Base-by-base conservation (phyloP, 1,284 basidiomycete genomes). In the Trichosporon asahii region DNA sequence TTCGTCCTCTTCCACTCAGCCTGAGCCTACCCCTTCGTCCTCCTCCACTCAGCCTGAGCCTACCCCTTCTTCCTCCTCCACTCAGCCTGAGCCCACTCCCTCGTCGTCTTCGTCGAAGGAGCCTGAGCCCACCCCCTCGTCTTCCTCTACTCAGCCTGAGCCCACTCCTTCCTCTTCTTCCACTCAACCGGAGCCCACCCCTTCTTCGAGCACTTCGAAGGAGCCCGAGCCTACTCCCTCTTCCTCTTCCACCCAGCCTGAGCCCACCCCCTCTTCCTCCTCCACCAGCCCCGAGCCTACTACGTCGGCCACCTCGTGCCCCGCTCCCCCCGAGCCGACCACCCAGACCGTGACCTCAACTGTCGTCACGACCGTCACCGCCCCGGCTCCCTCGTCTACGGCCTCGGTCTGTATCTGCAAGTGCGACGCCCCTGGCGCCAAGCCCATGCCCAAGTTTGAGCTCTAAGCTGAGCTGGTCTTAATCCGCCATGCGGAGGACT, bases 391-490 rank as follows among this genome's bases (percentile, higher is more conserved):
- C 33, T n/a, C 57, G 35, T 37, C 65, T 2, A 61, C 61, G 14
- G 25, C 40, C 60, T 23, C 18, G 8, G 57, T 67, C 44, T 67
- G 66, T 60, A 31, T 67, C 8, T 67, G 66, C 66, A 60, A 61
- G 29, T 67, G 66, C 31, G 40, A 61, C 40, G 23, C 57, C 44
- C 55, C 66, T 18, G 60, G 66, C 60, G 57, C 66, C 60, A 67
- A 67, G 66, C 66, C 66, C n/a, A 23, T 67, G 37, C 66, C 66
- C 66, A 67, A 64, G 66, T 49, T 67, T 14, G 66, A 67, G 66
- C 66, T 67, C 44, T 67, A 67, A 25, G 49, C 49, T 11, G 12
- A 44, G 12, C 18, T 6, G 15, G 11, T 6, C 15, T 6, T 14
- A 44, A 18, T 44, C 40, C 40, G 40, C 40, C 15, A 2, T 5